Evolutionary conservation across 2,329 filamentous ascomycete species (phyloP).

Genomic region (Torrubiellomyces zombiae): DNA sequence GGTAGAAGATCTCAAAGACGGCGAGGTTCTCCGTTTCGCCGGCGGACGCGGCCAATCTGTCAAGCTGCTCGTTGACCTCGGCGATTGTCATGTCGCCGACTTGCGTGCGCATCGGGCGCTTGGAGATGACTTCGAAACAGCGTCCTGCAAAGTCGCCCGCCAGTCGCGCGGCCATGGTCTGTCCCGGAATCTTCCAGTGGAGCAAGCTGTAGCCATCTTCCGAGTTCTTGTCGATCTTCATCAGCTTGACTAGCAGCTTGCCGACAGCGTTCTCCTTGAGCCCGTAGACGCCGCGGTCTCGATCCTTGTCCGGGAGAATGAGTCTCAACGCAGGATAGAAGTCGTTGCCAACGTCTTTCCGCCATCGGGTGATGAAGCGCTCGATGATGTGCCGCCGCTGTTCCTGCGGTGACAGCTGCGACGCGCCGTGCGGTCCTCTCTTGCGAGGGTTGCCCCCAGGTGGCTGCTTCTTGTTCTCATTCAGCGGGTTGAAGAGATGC

Average conservation of each 20-base stretch:
- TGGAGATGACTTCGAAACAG: slow-evolving; percentile 74
- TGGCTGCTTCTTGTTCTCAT: slow-evolving; percentile 64
- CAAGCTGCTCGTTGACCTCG: slow-evolving; percentile 76
- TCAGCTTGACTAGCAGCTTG: slow-evolving; percentile 76
- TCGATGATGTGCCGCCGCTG: slow-evolving; percentile 67
- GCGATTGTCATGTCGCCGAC: slow-evolving; percentile 70
- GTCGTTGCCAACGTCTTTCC: slow-evolving; percentile 74
- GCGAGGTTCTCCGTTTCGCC: slow-evolving; percentile 73
- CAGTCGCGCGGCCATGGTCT: slow-evolving; percentile 42
- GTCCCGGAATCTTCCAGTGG: slow-evolving; percentile 82
- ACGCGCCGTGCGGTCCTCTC: slow-evolving; percentile 39
- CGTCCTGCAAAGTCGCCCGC: slow-evolving; percentile 86
- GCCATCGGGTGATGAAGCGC: slow-evolving; percentile 74
- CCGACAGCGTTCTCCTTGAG: slow-evolving; percentile 85
- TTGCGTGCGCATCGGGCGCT: slow-evolving; percentile 58
- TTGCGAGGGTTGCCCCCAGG: slow-evolving; percentile 39
- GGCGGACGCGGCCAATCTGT: slow-evolving; percentile 56
- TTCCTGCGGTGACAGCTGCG: slow-evolving; percentile 54
- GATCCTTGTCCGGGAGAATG: slow-evolving; percentile 83
- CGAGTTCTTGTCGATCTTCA: slow-evolving; percentile 81
- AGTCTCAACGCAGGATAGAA: slow-evolving; percentile 86
- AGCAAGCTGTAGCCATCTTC: slow-evolving; percentile 74
- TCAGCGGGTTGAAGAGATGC: slow-evolving; percentile 64
- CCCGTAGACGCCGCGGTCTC: slow-evolving; percentile 82
- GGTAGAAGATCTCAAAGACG: slow-evolving; percentile 73